A percentile compares a stretch with the other conserved stretches of the same genome.
phyloP scores from a whole-genome alignment of 2,329 filamentous ascomycete species.

The Amylocarpus encephaloides region DNA sequence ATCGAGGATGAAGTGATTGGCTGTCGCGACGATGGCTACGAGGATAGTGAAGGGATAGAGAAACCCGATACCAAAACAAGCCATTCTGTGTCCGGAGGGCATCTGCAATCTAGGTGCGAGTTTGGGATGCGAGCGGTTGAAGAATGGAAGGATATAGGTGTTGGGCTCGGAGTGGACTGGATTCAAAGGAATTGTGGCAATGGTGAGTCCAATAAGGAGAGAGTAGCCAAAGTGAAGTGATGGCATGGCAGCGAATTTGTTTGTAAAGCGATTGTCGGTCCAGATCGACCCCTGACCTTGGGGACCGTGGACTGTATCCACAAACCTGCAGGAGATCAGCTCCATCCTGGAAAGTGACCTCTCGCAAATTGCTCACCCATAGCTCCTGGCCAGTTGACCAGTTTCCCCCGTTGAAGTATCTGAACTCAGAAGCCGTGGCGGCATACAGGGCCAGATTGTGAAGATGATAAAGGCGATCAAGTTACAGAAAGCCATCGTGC shows the following conservation, averaged over 20 bases:
- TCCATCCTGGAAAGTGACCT: not conserved
- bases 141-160: constrained; percentile 30
- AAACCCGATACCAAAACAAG: constrained; percentile 47
- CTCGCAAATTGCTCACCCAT: constrained; percentile 27
- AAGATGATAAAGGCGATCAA: constrained; percentile 53
- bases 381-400: constrained; percentile 53
- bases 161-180: constrained; percentile 43
- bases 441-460: constrained; percentile 55
- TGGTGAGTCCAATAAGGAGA: constrained; percentile 63
- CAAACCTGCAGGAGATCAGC: constrained; percentile 35
- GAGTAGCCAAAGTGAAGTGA: constrained; percentile 72
- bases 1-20: constrained; percentile 60
- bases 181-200: constrained; percentile 57
- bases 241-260: constrained; percentile 73
- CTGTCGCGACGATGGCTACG: constrained; percentile 53
- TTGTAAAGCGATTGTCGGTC: constrained; percentile 68
- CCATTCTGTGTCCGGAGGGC: constrained; percentile 44
- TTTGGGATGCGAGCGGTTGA: constrained; percentile 25
- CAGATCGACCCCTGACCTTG: constrained; percentile 60
- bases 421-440: constrained; percentile 50
- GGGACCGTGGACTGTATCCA: constrained; percentile 51
- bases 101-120: constrained; percentile 33
- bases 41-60: constrained; percentile 59
- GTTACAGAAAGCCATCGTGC: constrained; percentile 53
- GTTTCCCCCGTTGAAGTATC: constrained; percentile 45